Conservation (phyloP, 805 yeast genomes). For the Yamadazyma olivae region DNA sequence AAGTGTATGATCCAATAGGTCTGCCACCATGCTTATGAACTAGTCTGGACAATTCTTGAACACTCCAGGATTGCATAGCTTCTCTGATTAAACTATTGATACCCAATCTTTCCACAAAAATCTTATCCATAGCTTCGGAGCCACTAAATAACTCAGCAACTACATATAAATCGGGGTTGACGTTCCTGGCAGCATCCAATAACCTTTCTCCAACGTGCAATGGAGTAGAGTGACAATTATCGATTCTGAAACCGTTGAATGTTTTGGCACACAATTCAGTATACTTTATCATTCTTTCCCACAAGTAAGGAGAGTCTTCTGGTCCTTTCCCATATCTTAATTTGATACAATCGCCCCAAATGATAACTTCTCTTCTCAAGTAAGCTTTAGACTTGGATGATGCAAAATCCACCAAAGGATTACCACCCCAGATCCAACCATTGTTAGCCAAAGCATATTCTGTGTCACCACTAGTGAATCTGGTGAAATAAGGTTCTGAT, state of each 20-base stretch:
- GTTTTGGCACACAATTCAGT: conserved; percentile 65
- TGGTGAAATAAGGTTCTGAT: conserved; percentile 85
- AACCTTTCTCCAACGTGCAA: conserved; percentile 88
- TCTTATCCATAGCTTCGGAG: conserved; percentile 82
- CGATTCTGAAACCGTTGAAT: conserved; percentile 88
- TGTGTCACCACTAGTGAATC: conserved; percentile 55
- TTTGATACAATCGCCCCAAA: conserved; percentile 98
- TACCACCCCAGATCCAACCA: conserved; percentile 99
- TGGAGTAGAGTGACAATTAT: conserved; percentile 96
- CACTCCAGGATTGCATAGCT: conserved; percentile 96
- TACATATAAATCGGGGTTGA: conserved; percentile 82
- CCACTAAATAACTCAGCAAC: conserved; percentile 96
- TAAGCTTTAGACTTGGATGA: conserved; percentile 75
- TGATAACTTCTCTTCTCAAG: conserved; percentile 85
- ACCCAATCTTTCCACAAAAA: conserved; percentile 88
- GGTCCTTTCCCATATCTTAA: conserved; percentile 77
- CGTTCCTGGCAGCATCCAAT: conserved; percentile 81
- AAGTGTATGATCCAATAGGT: conserved; percentile 88
- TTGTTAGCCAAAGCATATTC: conserved; percentile 82
- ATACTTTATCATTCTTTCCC: conserved; percentile 85
- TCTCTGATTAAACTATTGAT: conserved; percentile 88
- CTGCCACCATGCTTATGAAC: conserved; percentile 93
- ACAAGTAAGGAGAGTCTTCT: conserved; percentile 81
- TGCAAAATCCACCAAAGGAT: conserved; percentile 92
- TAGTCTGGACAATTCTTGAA: conserved; percentile 77